Percentiles rank a stretch among this genome's conserved stretches.
These are phyloP conservation scores for Beauveria sp. DNA, from an alignment of 2,329 filamentous ascomycete genomes.

Conservation along the genomic window DNA sequence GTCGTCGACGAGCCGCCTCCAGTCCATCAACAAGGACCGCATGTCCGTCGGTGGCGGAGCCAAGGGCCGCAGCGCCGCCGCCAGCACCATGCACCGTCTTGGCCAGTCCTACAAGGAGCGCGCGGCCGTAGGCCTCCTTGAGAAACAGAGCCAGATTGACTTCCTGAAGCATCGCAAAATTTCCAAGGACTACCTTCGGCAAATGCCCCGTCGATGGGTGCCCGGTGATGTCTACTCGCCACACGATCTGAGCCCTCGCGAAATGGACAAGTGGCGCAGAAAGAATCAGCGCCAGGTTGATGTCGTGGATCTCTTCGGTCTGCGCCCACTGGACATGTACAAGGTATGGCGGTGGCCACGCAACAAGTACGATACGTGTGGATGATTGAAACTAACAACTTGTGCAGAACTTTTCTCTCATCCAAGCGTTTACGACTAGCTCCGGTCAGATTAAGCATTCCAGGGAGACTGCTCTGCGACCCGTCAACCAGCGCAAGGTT, in stretches of 20 bases:
- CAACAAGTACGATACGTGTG: not conserved
- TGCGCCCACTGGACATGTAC: slow-evolving; percentile 80
- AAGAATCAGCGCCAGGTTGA: slow-evolving; percentile 54
- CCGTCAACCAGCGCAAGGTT: slow-evolving; percentile 86
- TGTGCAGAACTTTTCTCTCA: slow-evolving; percentile 78
- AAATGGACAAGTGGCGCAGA: slow-evolving; percentile 75
- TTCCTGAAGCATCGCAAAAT: slow-evolving; percentile 31
- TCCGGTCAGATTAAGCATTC: slow-evolving; percentile 79
- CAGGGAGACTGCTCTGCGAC: slow-evolving; percentile 69
- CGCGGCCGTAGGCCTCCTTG: slow-evolving; percentile 15
- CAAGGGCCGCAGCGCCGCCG: not conserved
- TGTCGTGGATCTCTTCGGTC: slow-evolving; percentile 68
- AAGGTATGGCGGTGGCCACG: slow-evolving; percentile 49
- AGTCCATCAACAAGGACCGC: slow-evolving; percentile 12
- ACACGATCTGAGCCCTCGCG: slow-evolving; percentile 69
- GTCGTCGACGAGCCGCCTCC: slow-evolving; percentile 14
- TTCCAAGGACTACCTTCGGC: slow-evolving; percentile 48
- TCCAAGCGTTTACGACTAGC: slow-evolving; percentile 79
- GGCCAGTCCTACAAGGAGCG: slow-evolving; percentile 21
- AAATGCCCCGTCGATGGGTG: slow-evolving; percentile 64
- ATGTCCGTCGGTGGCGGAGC: slow-evolving; percentile 7
- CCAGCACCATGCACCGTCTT: slow-evolving; percentile 14
- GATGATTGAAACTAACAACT: not conserved
- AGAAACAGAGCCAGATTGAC: slow-evolving; percentile 28
- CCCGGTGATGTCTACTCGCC: slow-evolving; percentile 84